These are phyloP conservation scores for Vitis hybrid DNA, from an alignment of 177 flowering plant genomes.

Conservation along the genomic window DNA sequence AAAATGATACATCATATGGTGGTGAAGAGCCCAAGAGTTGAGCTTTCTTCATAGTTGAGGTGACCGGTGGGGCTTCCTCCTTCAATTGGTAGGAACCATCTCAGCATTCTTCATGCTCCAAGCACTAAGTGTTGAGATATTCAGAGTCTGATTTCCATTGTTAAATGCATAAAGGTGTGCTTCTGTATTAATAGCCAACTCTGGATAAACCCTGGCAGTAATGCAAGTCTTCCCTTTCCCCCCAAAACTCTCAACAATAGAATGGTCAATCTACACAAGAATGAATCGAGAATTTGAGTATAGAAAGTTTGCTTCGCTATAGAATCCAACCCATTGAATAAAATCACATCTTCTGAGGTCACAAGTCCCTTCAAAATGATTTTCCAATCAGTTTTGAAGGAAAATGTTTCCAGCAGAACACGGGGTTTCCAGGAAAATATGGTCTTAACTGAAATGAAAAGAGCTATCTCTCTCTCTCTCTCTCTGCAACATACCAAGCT, in stretches of 20 bases:
- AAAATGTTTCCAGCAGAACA: too few species aligned
- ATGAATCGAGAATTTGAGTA: neutral
- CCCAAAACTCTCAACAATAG: slow-evolving; percentile 58
- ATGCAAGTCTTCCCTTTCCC: slow-evolving; percentile 50
- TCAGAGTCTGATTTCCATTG: slow-evolving; percentile 33
- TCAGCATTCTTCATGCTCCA: slow-evolving; percentile 49
- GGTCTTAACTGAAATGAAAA: too few species aligned
- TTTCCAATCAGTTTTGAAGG: too few species aligned
- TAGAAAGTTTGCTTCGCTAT: neutral
- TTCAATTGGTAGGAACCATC: slow-evolving; percentile 13
- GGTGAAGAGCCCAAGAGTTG: neutral
- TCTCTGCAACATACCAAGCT: slow-evolving; percentile 29
- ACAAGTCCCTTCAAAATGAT: too few species aligned
- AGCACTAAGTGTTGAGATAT: slow-evolving; percentile 33
- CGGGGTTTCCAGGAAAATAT: too few species aligned
- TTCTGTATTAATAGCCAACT: slow-evolving; percentile 26
- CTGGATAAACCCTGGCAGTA: slow-evolving; percentile 57
- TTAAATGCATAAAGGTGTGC: slow-evolving; percentile 48
- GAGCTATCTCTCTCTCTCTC: too few species aligned
- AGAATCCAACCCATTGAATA: too few species aligned
- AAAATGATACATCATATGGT: too few species aligned
- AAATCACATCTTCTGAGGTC: too few species aligned
- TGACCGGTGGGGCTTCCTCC: slow-evolving; percentile 11
- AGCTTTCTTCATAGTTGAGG: slow-evolving; percentile 12
- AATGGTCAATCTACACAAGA: slow-evolving; percentile 55